Conservation (phyloP, 441 rosid genomes). For the Bruguiera hainesii region DNA sequence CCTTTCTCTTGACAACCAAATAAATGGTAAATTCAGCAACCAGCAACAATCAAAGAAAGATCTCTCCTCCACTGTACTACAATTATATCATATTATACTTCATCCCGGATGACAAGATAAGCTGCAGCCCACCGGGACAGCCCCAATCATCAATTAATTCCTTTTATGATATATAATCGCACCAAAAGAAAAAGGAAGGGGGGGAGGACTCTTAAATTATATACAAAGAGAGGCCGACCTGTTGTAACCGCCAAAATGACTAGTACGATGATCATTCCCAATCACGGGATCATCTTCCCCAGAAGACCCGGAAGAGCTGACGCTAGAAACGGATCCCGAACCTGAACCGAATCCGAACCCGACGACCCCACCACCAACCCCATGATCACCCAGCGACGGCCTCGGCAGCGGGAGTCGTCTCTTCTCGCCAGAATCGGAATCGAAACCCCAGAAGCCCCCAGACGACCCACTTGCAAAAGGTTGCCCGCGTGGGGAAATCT, state of each 20-base stretch:
- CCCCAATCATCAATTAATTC: background rate
- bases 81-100: too few species aligned
- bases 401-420: constrained; percentile 68
- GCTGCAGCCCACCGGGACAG: background rate
- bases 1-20: background rate
- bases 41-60: too few species aligned
- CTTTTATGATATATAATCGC: too few species aligned
- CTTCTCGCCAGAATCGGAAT: constrained; percentile 54
- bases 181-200: too few species aligned
- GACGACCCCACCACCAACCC: constrained; percentile 29
- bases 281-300: constrained; percentile 49
- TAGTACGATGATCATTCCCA: constrained; percentile 30
- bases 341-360: constrained; percentile 55
- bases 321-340: constrained; percentile 57
- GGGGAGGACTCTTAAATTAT: background rate
- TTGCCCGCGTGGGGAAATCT: constrained; percentile 52
- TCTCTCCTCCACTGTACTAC: too few species aligned
- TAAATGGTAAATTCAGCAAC: background rate
- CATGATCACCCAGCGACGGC: constrained; percentile 55
- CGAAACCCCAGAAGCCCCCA: constrained; percentile 65
- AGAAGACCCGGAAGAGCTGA: constrained; percentile 80
- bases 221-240: constrained; percentile 2
- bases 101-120: background rate
- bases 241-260: constrained; percentile 47
- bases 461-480: constrained; percentile 36